Conservation (phyloP, 2,329 filamentous ascomycete species). For the Claviceps sp. region DNA sequence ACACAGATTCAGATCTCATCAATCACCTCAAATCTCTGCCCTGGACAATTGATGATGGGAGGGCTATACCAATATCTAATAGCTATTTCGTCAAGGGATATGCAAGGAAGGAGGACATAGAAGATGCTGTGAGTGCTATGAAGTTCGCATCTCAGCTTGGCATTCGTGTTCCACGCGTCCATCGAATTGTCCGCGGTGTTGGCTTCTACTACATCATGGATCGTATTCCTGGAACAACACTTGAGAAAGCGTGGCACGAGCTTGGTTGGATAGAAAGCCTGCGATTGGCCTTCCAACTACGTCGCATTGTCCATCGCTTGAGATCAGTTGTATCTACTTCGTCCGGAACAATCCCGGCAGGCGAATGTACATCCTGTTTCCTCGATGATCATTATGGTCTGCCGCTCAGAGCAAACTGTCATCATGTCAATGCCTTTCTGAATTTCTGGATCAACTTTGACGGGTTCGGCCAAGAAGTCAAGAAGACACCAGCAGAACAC, state of each 20-base stretch:
- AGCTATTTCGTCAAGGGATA: not conserved
- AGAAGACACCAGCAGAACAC: not conserved
- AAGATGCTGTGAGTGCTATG: not conserved
- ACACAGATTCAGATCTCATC: not conserved
- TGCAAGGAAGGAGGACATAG: not conserved
- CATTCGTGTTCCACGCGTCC: not conserved
- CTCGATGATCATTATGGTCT: not conserved
- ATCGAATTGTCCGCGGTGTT: not conserved
- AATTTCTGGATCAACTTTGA: not conserved
- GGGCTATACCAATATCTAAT: not conserved
- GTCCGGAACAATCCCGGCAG: not conserved
- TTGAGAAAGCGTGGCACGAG: not conserved
- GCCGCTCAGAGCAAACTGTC: not conserved
- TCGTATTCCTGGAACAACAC: not conserved
- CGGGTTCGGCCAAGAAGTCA: not conserved
- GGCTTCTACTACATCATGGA: not conserved
- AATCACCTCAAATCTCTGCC: not conserved
- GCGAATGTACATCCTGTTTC: not conserved
- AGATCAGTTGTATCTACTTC: not conserved
- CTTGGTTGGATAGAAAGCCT: not conserved
- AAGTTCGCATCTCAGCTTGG: not conserved
- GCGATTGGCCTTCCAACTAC: not conserved
- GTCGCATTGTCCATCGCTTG: not conserved
- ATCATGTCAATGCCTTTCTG: not conserved
- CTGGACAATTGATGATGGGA: not conserved